Evolutionary conservation across 1,139 yeast species (phyloP), one percentile per base, ranked within the genome.

Genomic region (Blastobotrys aristatus): DNA sequence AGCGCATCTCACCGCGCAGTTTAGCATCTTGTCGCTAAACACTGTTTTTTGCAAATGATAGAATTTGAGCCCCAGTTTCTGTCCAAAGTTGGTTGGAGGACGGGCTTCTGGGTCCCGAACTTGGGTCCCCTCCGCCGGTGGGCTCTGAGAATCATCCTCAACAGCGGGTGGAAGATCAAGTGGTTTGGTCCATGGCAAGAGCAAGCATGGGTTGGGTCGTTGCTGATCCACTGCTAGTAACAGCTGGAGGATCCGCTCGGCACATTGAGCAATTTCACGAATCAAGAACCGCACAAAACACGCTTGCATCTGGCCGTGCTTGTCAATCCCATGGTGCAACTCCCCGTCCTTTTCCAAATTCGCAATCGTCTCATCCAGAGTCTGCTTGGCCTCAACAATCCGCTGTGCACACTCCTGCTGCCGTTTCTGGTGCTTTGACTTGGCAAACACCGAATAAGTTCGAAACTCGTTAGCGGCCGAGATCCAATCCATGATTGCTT

Each of bases 51-150:
- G 11, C 18, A 11, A 4, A 10, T 33, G 13, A 14, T 14, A 14
- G n/a, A 33, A 33, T 10, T 4, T 17, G 13, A 33, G 16, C 21
- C 41, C 41, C 17, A 38, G 13, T 17, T 14, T n/a, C 52, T 3
- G 70, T 66, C 1, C 59, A 50, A n/a, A 63, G 57, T 40, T 66
- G 67, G 1, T 68, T 66, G 50, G 64, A 53, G 13, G 67, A 13
- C 49, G 18, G 21, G 42, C 34, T 5, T 39, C 40, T 2, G 42
- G 38, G 31, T 39, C 39, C 4, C 20, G 21, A 13, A 6, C 6
- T 30, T 13, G 5, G n/a, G 14, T 30, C 7, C 6, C n/a, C 7
- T n/a, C n/a, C n/a, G 11, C 16, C 16, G 24, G 13, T 6, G 17
- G 7, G 21, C 17, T 13, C 17, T 37, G 33, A 4, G 49, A 42